phyloP scores from a whole-genome alignment of 2,329 filamentous ascomycete genomes.

The Raffaelea ambrosiae region DNA sequence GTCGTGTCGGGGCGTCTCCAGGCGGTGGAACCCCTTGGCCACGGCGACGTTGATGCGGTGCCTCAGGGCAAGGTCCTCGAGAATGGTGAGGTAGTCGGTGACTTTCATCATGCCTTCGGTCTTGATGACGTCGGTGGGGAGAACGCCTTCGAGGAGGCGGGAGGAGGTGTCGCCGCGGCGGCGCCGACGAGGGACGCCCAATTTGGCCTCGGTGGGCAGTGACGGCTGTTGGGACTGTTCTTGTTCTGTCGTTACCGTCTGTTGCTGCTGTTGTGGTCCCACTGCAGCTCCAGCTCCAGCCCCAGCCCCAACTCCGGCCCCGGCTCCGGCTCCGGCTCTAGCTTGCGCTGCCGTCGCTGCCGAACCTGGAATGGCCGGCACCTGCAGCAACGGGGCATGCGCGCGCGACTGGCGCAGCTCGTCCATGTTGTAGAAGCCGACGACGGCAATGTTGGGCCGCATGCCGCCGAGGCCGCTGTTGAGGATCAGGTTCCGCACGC shows the following conservation, averaged over 20 bases:
- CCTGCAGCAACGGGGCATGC: slow-evolving; percentile 47
- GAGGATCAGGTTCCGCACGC: slow-evolving; percentile 71
- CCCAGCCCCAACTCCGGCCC: too few relatives aligned
- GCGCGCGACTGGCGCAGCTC: slow-evolving; percentile 57
- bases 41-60: slow-evolving; percentile 79
- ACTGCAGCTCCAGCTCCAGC: neutral
- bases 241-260: too few relatives aligned
- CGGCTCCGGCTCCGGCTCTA: too few relatives aligned
- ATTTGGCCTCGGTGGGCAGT: neutral
- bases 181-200: slow-evolving; percentile 16
- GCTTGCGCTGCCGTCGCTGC: neutral
- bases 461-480: slow-evolving; percentile 79
- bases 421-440: slow-evolving; percentile 73
- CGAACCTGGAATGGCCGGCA: slow-evolving; percentile 40
- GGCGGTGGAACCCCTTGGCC: slow-evolving; percentile 67
- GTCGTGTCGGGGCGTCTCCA: slow-evolving; percentile 55
- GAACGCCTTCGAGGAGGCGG: slow-evolving; percentile 44
- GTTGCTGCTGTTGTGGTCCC: too few relatives aligned
- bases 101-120: slow-evolving; percentile 61
- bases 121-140: slow-evolving; percentile 63
- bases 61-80: slow-evolving; percentile 72
- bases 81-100: slow-evolving; percentile 69
- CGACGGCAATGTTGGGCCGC: slow-evolving; percentile 77
- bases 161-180: slow-evolving; percentile 46
- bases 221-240: neutral